Evolutionary conservation across 139 green algal genomes (phyloP).

Genomic region (Bryopsis sp.): DNA sequence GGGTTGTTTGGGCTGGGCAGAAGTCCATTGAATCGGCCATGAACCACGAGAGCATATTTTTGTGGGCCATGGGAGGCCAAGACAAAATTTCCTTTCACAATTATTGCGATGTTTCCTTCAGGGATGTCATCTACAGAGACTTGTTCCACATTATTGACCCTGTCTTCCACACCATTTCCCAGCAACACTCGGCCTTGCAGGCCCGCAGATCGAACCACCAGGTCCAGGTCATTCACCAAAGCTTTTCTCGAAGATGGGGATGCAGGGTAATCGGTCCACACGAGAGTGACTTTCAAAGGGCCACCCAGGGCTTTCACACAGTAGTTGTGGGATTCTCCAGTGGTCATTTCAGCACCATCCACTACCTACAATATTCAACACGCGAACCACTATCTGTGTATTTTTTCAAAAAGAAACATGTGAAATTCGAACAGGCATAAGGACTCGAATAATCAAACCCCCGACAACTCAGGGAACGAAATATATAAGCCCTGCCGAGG

Average conservation of each 20-base stretch:
- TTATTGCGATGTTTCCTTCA: constrained; percentile 52
- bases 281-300: constrained; percentile 62
- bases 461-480: too few relatives aligned
- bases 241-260: constrained; percentile 18
- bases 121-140: constrained; percentile 35
- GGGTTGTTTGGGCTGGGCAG: constrained; percentile 42
- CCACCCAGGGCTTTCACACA: constrained; percentile 53
- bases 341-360: constrained; percentile 29
- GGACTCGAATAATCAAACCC: too few relatives aligned
- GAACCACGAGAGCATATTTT: constrained; percentile 63
- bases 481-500: too few relatives aligned
- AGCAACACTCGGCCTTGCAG: constrained; percentile 40
- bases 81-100: constrained; percentile 26
- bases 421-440: too few relatives aligned
- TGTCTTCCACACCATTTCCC: constrained; percentile 60
- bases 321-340: constrained; percentile 39
- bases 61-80: constrained; percentile 31
- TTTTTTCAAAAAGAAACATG: too few relatives aligned
- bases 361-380: too few relatives aligned
- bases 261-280: constrained; percentile 53
- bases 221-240: constrained; percentile 86
- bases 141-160: constrained; percentile 56
- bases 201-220: constrained; percentile 48
- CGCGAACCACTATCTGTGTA: too few relatives aligned
- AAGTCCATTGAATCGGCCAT: constrained; percentile 46